Base-by-base conservation (phyloP, 1,284 basidiomycete genomes). In the Rhodotorula sp. region DNA sequence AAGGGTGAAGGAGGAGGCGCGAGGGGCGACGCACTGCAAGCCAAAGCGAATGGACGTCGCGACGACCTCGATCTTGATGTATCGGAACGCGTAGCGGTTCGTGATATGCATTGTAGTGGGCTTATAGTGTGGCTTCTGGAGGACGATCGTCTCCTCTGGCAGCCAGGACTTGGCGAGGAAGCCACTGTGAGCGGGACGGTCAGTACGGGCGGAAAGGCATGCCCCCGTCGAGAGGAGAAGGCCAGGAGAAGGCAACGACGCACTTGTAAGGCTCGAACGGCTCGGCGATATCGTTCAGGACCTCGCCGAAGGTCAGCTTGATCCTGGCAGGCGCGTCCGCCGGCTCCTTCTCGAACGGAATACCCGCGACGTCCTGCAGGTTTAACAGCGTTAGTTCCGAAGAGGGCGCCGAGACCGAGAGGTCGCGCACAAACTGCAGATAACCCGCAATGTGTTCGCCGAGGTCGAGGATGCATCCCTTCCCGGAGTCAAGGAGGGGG, bases 201-300 rank as follows among this genome's bases (percentile, higher is more conserved):
- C 60, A 61, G 32, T 34, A 36, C 2, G n/a, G 15, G 21, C 21
- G 5, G 46, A 22, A 22, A 48, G 44, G 21, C 44, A 5, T 46
- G 19, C 22, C 15, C 9, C 21, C 2, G 19, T 2, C 21, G 9
- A 22, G 3, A 22, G 2, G 4, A 22, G 19, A 22, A 9, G 34
- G 4, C 9, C 8, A 17, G 36, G 2, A 22, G 27, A 29, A 27
- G 79, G 48, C 19, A 5, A 64, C 27, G 25, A 81, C 85, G 63
- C 77, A 89, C 74, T 79, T 78, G 67, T 79, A 76, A 29, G 78
- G 72, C 41, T 77, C 75, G 36, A 77, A 77, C 27, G 66, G 67
- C 64, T 77, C 75, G 7, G 73, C 75, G 21, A 77, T 69, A 27
- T 77, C 75, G 58, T 75, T 77, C 58, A 77, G 54, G 22, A 77